Conservation (phyloP, 805 yeast species). For the Yueomyces sp. region DNA sequence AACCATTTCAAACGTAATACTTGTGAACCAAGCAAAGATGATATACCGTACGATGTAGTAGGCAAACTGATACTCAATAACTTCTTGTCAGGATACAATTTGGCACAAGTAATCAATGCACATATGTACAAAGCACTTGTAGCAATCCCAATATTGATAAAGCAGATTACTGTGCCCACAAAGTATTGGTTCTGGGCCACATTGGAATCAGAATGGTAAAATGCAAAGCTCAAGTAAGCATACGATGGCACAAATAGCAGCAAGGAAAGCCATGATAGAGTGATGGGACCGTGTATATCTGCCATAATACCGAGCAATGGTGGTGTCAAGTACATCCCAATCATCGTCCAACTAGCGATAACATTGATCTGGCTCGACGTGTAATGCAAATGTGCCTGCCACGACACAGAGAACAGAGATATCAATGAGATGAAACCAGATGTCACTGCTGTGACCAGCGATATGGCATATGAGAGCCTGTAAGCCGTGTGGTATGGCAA, state of each 20-base stretch:
- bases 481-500: slow-evolving; percentile 31
- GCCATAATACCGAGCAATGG: slow-evolving; percentile 75
- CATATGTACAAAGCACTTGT: slow-evolving; percentile 63
- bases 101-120: slow-evolving; percentile 68
- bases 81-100: slow-evolving; percentile 62
- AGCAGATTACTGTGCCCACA: slow-evolving; percentile 33
- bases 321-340: slow-evolving; percentile 76
- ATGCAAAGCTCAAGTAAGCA: slow-evolving; percentile 29
- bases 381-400: slow-evolving; percentile 45
- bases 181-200: slow-evolving; percentile 8
- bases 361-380: slow-evolving; percentile 57
- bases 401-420: slow-evolving; percentile 62
- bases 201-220: slow-evolving; percentile 15
- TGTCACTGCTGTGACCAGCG: slow-evolving; percentile 53
- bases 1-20: slow-evolving; percentile 33
- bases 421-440: slow-evolving; percentile 77
- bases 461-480: slow-evolving; percentile 38
- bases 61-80: slow-evolving; percentile 82
- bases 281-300: slow-evolving; percentile 74
- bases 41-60: slow-evolving; percentile 74
- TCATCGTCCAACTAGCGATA: slow-evolving; percentile 57
- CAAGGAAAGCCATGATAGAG: slow-evolving; percentile 49
- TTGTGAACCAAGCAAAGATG: slow-evolving; percentile 65
- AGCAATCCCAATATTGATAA: slow-evolving; percentile 52
- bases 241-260: slow-evolving; percentile 60